Base-by-base conservation (phyloP, 192 early-diverging fungal species). In the Kappamyces sp. region DNA sequence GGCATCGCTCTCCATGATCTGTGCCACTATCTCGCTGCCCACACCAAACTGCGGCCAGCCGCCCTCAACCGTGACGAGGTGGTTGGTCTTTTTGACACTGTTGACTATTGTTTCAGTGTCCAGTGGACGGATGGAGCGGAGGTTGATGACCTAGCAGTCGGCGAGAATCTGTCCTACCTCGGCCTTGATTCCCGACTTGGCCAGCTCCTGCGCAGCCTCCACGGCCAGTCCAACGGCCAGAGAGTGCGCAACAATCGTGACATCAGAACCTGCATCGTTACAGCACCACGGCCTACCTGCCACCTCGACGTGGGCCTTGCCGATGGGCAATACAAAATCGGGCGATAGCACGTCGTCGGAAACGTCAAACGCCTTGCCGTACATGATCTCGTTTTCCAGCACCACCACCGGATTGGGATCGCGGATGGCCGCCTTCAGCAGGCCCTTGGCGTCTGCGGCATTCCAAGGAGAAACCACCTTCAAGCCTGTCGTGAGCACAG, bases 381-480 rank as follows among this genome's bases (percentile, higher is more conserved):
- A 98, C 88, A 94, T 89, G 54, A 98, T 78, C 84, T 98, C 96
- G 81, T 96, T 96, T 68, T 96, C 93, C 47, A 98, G 74, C 32
- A 96, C 83, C 51, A 92, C 85, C 61, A 98, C 96, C 33, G 96
- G 96, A 80, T 98, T 94, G 41, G 93, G 92, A 65, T 98, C 95
- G 57, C 93, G 86, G 60, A 98, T 96, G 14, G 96, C 90, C 32
- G 93, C 91, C 89, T 98, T 98, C 75, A 96, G 72, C 66, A 98
- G 78, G 63, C 93, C 93, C 80, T 93, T 95, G 61, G 90, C 88
- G 71, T 98, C 96, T 78, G 95, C 94, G 45, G 91, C 87, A 71
- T 86, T 89, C 84, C 90, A 98, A 45, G 93, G 92, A 47, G 87
- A 88, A 41, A 96, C 89, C 5, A 98, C 96, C 81, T 98, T 96